Evolutionary conservation across 257 asterid species (phyloP).

Genomic region (Gentiana straminea): DNA sequence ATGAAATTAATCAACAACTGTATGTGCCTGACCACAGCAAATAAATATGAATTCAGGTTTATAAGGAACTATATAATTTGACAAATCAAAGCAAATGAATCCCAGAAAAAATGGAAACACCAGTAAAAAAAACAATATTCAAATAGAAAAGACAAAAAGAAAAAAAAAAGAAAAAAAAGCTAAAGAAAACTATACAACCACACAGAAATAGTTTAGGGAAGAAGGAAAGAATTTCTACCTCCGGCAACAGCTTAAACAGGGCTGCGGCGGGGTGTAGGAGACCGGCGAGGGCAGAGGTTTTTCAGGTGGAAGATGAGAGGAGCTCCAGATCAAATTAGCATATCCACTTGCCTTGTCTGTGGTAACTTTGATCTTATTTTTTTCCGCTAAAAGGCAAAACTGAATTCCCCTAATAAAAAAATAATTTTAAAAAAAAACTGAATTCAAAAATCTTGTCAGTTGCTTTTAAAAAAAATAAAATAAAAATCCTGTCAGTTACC

Average conservation of each 20-base stretch:
- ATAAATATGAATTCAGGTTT: background rate
- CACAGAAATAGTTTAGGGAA: background rate
- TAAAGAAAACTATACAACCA: background rate
- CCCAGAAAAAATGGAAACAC: background rate
- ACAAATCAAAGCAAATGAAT: background rate
- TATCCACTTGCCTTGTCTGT: slow-evolving; percentile 1
- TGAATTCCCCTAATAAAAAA: too few species aligned
- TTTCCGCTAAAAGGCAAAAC: too few species aligned
- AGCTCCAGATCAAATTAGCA: slow-evolving; percentile 11
- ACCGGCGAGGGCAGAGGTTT: background rate
- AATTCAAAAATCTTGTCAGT: too few species aligned
- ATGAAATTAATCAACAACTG: background rate
- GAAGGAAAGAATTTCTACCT: background rate
- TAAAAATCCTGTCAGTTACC: too few species aligned
- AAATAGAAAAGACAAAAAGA: background rate
- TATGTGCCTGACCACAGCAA: background rate
- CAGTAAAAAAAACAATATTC: background rate
- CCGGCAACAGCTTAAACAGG: background rate
- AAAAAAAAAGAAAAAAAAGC: background rate
- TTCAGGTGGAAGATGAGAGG: slow-evolving; percentile 1
- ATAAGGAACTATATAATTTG: background rate
- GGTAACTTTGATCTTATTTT: too few species aligned
- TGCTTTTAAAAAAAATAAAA: too few species aligned
- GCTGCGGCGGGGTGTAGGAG: background rate
- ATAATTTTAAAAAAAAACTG: too few species aligned